phyloP scores from a whole-genome alignment of 2,329 filamentous ascomycete genomes.

The Juglanconis juglandina region DNA sequence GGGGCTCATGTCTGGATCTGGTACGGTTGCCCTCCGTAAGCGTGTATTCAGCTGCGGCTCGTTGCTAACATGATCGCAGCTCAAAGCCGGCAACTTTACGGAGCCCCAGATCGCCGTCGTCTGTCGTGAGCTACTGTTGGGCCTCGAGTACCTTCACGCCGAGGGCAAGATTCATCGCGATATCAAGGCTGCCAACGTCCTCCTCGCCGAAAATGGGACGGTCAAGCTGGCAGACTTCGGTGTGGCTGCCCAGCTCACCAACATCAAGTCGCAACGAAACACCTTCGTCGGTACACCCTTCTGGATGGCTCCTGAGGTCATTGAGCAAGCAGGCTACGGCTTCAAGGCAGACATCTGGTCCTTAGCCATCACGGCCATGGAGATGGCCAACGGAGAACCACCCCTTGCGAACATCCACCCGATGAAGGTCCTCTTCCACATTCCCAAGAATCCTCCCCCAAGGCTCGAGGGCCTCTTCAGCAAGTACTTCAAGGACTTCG shows the following conservation, averaged over 20 bases:
- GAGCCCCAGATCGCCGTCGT: constrained; percentile 92
- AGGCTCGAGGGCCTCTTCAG: constrained; percentile 82
- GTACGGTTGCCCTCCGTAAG: constrained; percentile 44
- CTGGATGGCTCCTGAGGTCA: constrained; percentile 96
- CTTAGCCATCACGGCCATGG: constrained; percentile 85
- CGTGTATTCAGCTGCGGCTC: neutral
- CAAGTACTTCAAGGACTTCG: constrained; percentile 90
- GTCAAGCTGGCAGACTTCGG: constrained; percentile 98
- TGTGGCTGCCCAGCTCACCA: constrained; percentile 91
- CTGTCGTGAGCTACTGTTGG: constrained; percentile 83
- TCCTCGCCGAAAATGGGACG: constrained; percentile 85
- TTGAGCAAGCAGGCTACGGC: constrained; percentile 77
- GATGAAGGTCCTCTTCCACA: constrained; percentile 90
- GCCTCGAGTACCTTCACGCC: constrained; percentile 86
- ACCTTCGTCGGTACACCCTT: constrained; percentile 97
- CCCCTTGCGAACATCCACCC: constrained; percentile 81
- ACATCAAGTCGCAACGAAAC: constrained; percentile 95
- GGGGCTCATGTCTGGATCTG: constrained; percentile 90
- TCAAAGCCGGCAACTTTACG: constrained; percentile 85
- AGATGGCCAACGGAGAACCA: constrained; percentile 85
- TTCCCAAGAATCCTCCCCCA: constrained; percentile 83
- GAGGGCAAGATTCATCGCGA: constrained; percentile 96
- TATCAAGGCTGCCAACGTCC: constrained; percentile 92
- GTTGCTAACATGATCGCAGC: constrained; percentile 46
- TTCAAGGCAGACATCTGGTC: constrained; percentile 96